These are phyloP conservation scores for Leonotis leonurus DNA, from an alignment of 257 asterid species.

Conservation along the genomic window DNA sequence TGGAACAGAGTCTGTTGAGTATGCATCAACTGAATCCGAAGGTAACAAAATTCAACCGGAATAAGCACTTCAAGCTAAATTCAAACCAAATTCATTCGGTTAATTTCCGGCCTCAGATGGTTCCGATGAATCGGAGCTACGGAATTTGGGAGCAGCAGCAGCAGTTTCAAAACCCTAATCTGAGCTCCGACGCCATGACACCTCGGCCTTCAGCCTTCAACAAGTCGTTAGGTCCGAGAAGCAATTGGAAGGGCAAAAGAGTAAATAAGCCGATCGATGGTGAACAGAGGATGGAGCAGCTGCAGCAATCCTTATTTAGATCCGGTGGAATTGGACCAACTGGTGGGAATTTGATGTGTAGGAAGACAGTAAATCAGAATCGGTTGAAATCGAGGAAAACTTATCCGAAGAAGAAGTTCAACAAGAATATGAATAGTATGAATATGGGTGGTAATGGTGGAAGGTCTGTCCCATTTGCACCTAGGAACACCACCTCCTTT, in stretches of 20 bases:
- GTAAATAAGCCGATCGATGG: conserved; percentile 24
- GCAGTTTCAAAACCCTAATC: conserved; percentile 53
- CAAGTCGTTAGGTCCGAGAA: conserved; percentile 56
- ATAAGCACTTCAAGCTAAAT: neutral
- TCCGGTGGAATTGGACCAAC: conserved; percentile 24
- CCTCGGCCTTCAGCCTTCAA: conserved; percentile 23
- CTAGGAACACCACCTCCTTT: conserved; percentile 51
- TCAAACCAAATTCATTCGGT: neutral
- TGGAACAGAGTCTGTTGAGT: conserved; percentile 32
- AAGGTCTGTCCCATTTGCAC: conserved; percentile 45
- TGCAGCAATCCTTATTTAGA: conserved; percentile 25
- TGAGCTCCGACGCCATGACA: conserved; percentile 24
- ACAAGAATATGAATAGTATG: conserved; percentile 22
- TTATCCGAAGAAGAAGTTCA: conserved; percentile 49
- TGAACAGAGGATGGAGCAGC: conserved; percentile 45
- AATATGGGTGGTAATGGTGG: conserved; percentile 18
- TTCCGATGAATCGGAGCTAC: conserved; percentile 48
- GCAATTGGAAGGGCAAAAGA: conserved; percentile 56
- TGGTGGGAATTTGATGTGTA: conserved; percentile 29
- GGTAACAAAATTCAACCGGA: conserved; percentile 25
- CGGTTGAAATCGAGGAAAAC: conserved; percentile 50
- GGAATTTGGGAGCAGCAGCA: conserved; percentile 57
- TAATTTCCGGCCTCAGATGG: conserved; percentile 31
- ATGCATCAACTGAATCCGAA: conserved; percentile 41
- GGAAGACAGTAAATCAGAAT: conserved; percentile 48